Conservation (phyloP, 768 basidiomycete genomes). For the Auricularia sp. region DNA sequence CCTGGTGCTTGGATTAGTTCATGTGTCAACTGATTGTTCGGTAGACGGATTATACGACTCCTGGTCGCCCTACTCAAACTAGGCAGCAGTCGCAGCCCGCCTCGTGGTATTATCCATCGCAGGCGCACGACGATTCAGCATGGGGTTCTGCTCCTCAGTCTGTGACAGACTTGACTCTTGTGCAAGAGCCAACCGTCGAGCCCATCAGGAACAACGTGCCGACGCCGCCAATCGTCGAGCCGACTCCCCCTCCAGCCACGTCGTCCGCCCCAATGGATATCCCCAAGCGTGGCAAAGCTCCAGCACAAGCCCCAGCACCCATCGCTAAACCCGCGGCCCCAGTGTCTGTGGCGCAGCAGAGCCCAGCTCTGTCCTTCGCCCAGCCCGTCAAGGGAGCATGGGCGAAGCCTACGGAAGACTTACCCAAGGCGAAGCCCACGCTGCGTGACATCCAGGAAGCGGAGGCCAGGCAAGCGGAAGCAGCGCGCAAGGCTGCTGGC, state of each 20-base stretch:
- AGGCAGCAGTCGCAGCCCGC: conserved; percentile 27
- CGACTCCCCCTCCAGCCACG: conserved; percentile 1
- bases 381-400: conserved; percentile 39
- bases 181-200: not conserved
- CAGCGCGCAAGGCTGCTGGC: conserved; percentile 57
- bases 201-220: not conserved
- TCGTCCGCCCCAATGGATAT: conserved; percentile 3
- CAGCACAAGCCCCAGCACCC: conserved; percentile 6
- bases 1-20: too few species aligned
- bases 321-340: conserved; percentile 17
- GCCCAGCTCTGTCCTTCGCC: conserved; percentile 9
- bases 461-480: conserved; percentile 73
- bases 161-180: not conserved
- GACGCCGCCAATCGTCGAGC: not conserved
- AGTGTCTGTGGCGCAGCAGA: conserved; percentile 11
- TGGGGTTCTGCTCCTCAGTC: conserved; percentile 25
- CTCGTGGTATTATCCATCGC: conserved; percentile 44
- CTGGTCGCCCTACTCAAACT: not conserved
- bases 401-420: conserved; percentile 54
- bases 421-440: conserved; percentile 45
- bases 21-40: too few species aligned
- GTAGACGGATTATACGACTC: not conserved
- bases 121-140: conserved; percentile 34
- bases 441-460: conserved; percentile 93
- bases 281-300: not conserved